A percentile compares a stretch with the other conserved stretches of the same genome.
These are phyloP conservation scores for Lathyrus aphaca DNA, from an alignment of 306 rosid species.

Conservation along the genomic window DNA sequence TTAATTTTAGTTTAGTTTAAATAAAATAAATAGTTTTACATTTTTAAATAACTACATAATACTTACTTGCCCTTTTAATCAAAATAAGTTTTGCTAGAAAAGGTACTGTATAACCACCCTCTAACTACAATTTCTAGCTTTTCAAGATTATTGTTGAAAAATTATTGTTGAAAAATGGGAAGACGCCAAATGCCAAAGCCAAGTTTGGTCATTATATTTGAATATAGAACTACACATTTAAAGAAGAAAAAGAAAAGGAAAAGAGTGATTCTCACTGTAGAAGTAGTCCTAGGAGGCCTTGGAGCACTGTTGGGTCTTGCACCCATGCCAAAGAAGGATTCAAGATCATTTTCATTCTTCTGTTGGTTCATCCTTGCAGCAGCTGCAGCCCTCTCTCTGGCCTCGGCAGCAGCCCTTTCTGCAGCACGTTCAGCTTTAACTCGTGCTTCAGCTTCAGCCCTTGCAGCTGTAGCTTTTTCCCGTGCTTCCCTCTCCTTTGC, in stretches of 20 bases:
- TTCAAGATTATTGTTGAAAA: constrained; percentile 15
- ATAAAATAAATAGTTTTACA: background rate
- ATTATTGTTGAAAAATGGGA: constrained; percentile 24
- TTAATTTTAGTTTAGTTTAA: constrained; percentile 12
- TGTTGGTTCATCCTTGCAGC: constrained; percentile 78
- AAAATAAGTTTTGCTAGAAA: constrained; percentile 20
- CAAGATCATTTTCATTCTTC: constrained; percentile 81
- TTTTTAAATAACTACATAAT: constrained; percentile 1
- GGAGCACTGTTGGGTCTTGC: constrained; percentile 81
- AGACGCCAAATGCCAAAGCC: constrained; percentile 7
- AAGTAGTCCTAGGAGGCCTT: constrained; percentile 81
- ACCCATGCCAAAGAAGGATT: constrained; percentile 75
- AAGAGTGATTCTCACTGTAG: constrained; percentile 60
- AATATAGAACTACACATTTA: constrained; percentile 32
- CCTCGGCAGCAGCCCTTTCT: constrained; percentile 78
- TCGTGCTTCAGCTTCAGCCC: constrained; percentile 78
- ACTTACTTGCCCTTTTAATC: constrained; percentile 14
- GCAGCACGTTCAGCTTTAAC: constrained; percentile 79
- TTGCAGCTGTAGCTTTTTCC: constrained; percentile 52
- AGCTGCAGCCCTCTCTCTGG: constrained; percentile 79
- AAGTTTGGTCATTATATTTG: constrained; percentile 18
- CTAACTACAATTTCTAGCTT: constrained; percentile 21
- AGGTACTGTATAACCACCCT: constrained; percentile 18
- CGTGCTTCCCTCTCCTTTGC: constrained; percentile 51
- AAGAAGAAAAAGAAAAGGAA: constrained; percentile 19